Evolutionary conservation across 345 rosid species (phyloP).

Genomic region (Eucalyptus virginea): DNA sequence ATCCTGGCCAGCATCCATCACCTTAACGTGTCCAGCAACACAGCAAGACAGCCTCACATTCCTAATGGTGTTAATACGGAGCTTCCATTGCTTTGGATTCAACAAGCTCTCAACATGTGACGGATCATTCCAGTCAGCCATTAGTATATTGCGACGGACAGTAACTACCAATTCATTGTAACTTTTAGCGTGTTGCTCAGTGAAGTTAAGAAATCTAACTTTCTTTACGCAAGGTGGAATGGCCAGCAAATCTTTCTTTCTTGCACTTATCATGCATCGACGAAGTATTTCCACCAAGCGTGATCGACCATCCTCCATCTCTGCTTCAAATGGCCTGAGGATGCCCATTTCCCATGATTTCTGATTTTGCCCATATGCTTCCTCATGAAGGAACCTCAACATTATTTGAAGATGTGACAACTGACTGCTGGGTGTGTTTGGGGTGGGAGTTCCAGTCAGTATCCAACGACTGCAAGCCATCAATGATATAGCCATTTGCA

Average conservation of each 20-base stretch:
- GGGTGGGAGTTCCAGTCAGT: slow-evolving; percentile 95
- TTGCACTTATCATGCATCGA: slow-evolving; percentile 91
- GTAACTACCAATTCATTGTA: slow-evolving; percentile 93
- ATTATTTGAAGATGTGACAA: slow-evolving; percentile 81
- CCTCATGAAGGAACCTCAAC: slow-evolving; percentile 89
- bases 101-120: slow-evolving; percentile 95
- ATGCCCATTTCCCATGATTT: slow-evolving; percentile 92
- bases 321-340: slow-evolving; percentile 86
- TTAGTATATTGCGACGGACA: slow-evolving; percentile 78
- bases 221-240: slow-evolving; percentile 95
- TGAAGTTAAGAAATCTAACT: slow-evolving; percentile 60
- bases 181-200: slow-evolving; percentile 75
- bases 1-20: slow-evolving; percentile 78
- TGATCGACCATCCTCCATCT: slow-evolving; percentile 79
- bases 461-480: slow-evolving; percentile 80
- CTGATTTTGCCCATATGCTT: slow-evolving; percentile 70
- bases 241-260: slow-evolving; percentile 74
- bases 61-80: slow-evolving; percentile 53
- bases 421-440: slow-evolving; percentile 78
- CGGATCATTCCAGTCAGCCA: slow-evolving; percentile 99
- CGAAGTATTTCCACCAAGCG: slow-evolving; percentile 63
- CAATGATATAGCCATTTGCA: slow-evolving; percentile 93
- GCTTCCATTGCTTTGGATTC: slow-evolving; percentile 94
- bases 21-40: slow-evolving; percentile 93
- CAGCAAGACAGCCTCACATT: slow-evolving; percentile 94